Evolutionary conservation across 768 basidiomycete species (phyloP).

Genomic region (Boletus reticulatus): DNA sequence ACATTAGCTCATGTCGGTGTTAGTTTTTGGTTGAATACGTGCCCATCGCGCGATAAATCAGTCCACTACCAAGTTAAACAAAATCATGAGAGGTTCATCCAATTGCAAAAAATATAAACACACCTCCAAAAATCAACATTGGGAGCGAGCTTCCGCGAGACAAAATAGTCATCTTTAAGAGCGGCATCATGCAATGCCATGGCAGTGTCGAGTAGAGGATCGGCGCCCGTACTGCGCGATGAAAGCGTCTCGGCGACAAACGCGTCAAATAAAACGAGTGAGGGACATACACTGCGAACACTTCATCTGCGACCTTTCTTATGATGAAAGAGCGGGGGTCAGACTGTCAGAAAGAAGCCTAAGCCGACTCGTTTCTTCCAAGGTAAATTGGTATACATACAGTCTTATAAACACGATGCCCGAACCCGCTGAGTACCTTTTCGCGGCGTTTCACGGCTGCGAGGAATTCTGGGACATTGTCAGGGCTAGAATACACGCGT

Average conservation of each 20-base stretch:
- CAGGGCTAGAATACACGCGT: constrained; percentile 46
- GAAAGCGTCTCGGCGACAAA: not conserved
- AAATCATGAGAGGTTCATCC: not conserved
- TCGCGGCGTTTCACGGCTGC: constrained; percentile 87
- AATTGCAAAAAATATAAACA: not conserved
- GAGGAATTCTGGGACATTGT: constrained; percentile 82
- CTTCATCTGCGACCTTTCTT: constrained; percentile 85
- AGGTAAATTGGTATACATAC: constrained; percentile 32
- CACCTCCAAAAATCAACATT: constrained; percentile 88
- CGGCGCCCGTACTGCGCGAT: constrained; percentile 68
- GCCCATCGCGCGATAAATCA: constrained; percentile 95
- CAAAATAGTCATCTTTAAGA: constrained; percentile 89
- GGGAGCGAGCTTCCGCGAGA: constrained; percentile 75
- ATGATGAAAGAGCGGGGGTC: constrained; percentile 92
- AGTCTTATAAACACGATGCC: constrained; percentile 82
- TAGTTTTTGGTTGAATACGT: constrained; percentile 15
- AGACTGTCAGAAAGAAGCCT: constrained; percentile 44
- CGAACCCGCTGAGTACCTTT: constrained; percentile 87
- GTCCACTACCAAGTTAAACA: constrained; percentile 46
- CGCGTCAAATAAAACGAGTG: not conserved
- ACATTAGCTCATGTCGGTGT: constrained; percentile 1
- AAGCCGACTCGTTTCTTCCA: not conserved
- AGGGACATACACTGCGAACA: constrained; percentile 74
- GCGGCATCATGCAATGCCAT: constrained; percentile 87
- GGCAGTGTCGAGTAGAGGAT: constrained; percentile 83